phyloP scores from a whole-genome alignment of 2,329 filamentous ascomycete genomes.

The Lasiodiplodia gonubiensis region DNA sequence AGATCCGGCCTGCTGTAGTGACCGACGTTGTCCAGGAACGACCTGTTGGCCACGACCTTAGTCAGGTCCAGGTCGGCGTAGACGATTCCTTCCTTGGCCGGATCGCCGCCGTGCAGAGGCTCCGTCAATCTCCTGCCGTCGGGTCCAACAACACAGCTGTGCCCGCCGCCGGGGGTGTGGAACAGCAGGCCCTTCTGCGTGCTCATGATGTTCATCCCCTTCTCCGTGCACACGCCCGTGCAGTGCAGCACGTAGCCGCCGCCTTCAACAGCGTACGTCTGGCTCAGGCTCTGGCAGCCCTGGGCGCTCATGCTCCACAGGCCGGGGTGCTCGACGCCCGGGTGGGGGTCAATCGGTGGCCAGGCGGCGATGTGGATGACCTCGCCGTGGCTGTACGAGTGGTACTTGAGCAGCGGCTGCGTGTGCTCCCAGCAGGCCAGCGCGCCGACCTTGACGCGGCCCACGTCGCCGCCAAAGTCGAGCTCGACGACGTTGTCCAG shows the following conservation, averaged over 20 bases:
- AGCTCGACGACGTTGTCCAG: background rate
- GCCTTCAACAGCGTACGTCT: slow-evolving; percentile 63
- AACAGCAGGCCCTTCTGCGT: slow-evolving; percentile 52
- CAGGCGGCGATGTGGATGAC: slow-evolving; percentile 50
- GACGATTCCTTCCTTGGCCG: slow-evolving; percentile 54
- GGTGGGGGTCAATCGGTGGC: slow-evolving; percentile 39
- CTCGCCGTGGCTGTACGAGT: slow-evolving; percentile 47
- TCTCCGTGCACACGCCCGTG: slow-evolving; percentile 54
- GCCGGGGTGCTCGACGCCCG: slow-evolving; percentile 3
- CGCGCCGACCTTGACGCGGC: slow-evolving; percentile 42
- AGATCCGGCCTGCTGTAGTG: slow-evolving; percentile 20
- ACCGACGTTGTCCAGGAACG: background rate
- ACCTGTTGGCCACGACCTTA: slow-evolving; percentile 35
- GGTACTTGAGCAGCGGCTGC: slow-evolving; percentile 52
- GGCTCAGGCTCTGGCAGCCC: slow-evolving; percentile 52
- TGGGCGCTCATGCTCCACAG: slow-evolving; percentile 18
- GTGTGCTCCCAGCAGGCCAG: slow-evolving; percentile 51
- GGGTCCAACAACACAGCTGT: slow-evolving; percentile 58
- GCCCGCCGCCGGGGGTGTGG: slow-evolving; percentile 51
- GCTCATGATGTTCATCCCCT: slow-evolving; percentile 52
- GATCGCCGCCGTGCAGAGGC: slow-evolving; percentile 40
- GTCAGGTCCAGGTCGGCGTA: slow-evolving; percentile 59
- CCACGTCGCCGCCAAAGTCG: slow-evolving; percentile 30
- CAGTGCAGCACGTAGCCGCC: slow-evolving; percentile 61
- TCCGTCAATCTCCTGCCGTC: slow-evolving; percentile 57